Evolutionary conservation across 2,329 filamentous ascomycete genomes (phyloP).

Genomic region (Chaetomiaceae sp.): DNA sequence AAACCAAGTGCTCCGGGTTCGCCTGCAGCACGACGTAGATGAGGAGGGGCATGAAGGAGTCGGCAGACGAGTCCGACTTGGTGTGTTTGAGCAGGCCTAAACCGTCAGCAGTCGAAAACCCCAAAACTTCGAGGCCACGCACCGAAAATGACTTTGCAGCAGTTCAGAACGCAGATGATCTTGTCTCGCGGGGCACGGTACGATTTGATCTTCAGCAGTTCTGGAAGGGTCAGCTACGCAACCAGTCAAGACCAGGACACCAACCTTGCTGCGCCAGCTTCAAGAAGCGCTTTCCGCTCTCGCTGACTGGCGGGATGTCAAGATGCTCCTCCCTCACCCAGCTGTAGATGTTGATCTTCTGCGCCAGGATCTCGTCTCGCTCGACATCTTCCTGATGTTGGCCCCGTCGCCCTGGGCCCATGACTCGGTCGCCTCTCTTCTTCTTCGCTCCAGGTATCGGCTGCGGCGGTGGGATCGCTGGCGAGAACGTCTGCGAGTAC

Average conservation of each 20-base stretch:
- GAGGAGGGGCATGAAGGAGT: slow-evolving; percentile 89
- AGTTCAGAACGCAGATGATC: slow-evolving; percentile 96
- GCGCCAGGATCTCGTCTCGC: slow-evolving; percentile 87
- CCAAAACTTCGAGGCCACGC: slow-evolving; percentile 27
- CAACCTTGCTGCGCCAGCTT: slow-evolving; percentile 80
- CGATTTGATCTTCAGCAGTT: slow-evolving; percentile 91
- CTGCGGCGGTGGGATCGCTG: slow-evolving; percentile 79
- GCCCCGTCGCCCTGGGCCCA: slow-evolving; percentile 79
- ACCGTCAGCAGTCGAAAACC: no score
- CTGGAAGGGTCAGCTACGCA: slow-evolving; percentile 42
- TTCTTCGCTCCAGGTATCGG: slow-evolving; percentile 65
- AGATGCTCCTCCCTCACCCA: slow-evolving; percentile 93
- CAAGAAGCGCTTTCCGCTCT: slow-evolving; percentile 84
- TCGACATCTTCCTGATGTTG: slow-evolving; percentile 99
- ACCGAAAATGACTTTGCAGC: slow-evolving; percentile 99
- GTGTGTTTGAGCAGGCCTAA: slow-evolving; percentile 84
- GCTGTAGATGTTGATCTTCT: slow-evolving; percentile 94
- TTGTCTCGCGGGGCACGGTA: slow-evolving; percentile 97
- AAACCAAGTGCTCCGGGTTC: slow-evolving; percentile 91
- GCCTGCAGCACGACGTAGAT: slow-evolving; percentile 95
- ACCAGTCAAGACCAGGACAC: slow-evolving; percentile 14
- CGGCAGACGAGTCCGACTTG: slow-evolving; percentile 89
- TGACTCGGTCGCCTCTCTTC: slow-evolving; percentile 62
- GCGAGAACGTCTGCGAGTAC: slow-evolving; percentile 94
- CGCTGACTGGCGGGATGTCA: slow-evolving; percentile 79